Base-by-base conservation (phyloP, 306 rosid species). In the Malus fusca region DNA sequence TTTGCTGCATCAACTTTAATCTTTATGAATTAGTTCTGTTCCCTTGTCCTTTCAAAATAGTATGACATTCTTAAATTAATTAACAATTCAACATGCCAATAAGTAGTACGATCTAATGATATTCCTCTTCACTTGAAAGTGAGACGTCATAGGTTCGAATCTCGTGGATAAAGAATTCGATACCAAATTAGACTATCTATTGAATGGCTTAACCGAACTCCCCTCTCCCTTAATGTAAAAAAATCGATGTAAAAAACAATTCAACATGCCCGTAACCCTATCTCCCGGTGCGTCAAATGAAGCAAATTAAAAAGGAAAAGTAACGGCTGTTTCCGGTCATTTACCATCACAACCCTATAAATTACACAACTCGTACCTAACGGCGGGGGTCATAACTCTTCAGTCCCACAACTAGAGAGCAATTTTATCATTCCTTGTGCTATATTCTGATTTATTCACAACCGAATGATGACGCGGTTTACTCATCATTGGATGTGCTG, bases 401-500 rank as follows among this genome's bases (percentile, higher is more conserved):
- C 7, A 19, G 51, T 40, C 44, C 71, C 61, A 31, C 69, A 67
- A 18, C 67, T 44, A 19, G 26, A 66, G 71, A 62, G 83, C 51
- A 53, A 58, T 63, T 74, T 72, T 11, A 35, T 46, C 58, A 31
- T 61, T 28, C 73, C 23, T 14, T 33, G 69, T 46, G 62, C 44
- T 12, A 73, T 42, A 18, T n/a, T 53, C 23, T 61, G 63, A 68
- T 73, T 69, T 77, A 46, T 69, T 53, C 66, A 8, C 61, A 25
- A 33, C 44, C 82, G 61, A 59, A 72, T 40, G 51, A 51, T 8
- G 1, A 51, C 37, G 69, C 46, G 62, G n/a, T 68, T 67, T 68
- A 81, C 63, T 78, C 62, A 12, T 82, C 84, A 63, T 22, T 80
- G 62, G 96, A 80, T 11, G 88, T 79, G 88, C 79, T 80, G 87